Base-by-base conservation (phyloP, 345 rosid genomes). In the Anacardium occidentale region DNA sequence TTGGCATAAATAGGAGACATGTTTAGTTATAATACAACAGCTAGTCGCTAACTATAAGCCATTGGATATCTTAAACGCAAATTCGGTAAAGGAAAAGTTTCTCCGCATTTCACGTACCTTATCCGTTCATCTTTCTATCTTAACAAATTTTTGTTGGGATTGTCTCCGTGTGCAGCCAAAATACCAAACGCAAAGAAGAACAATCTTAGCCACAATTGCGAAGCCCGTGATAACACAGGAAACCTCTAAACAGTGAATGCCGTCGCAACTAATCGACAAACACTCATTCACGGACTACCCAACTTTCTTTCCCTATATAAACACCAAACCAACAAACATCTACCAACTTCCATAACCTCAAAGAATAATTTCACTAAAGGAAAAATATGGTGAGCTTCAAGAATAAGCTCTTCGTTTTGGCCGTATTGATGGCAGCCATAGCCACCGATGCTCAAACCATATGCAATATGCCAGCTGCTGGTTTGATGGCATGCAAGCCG, bases 401-500 rank as follows among this genome's bases (percentile, higher is more conserved):
- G 17, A 21, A 42, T 18, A n/a, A 11, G 7, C n/a, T 70, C 5
- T 1, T 74, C 4, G 13, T 48, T 22, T 24, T 62, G 22, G 59
- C 37, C 8, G 17, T 75, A 1, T 7, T 75, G 50, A 2, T 79
- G 26, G 66, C 66, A 4, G 75, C 56, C 25, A 37, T 79, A 26
- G 78, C 72, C 22, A 58, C 69, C 50, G 10, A 70, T 34, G 86
- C 77, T 2, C 89, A 87, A 60, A 76, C 63, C 54, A 68, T 88
- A 4, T 88, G 92, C 76, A 83, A 83, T 54, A 63, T 86, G 14
- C 62, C 78, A 0, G 18, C 56, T 47, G 54, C 81, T 0, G 85
- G 83, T 0, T 40, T 86, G 18, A 81, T 78, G 84, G 69, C 78
- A 1, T 88, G 92, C 81, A 83, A 55, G 80, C 83, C 86, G 0